These are phyloP conservation scores for Saccharata proteae DNA, from an alignment of 2,329 filamentous ascomycete genomes.

Conservation along the genomic window DNA sequence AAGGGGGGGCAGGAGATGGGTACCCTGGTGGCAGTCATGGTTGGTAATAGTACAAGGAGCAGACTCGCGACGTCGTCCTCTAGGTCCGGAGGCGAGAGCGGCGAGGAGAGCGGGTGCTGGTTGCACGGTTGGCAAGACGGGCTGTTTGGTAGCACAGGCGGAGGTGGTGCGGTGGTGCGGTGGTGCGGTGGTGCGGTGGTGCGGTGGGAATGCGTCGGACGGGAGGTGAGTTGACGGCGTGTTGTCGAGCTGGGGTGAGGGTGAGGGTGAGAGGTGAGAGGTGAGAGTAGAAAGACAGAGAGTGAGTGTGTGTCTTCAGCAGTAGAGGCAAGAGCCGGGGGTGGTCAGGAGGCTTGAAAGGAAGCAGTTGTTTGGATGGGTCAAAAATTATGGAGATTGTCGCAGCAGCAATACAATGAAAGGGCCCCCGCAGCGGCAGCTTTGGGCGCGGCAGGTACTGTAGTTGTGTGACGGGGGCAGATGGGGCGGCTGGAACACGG, in stretches of 20 bases:
- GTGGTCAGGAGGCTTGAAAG: slow-evolving; percentile 8
- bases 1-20: slow-evolving; percentile 10
- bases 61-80: too few species aligned
- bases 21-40: slow-evolving; percentile 30
- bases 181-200: slow-evolving; percentile 1
- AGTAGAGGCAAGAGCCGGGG: slow-evolving; percentile 5
- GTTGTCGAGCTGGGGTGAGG: slow-evolving; percentile 2
- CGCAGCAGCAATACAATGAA: slow-evolving; percentile 8
- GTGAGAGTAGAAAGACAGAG: too few species aligned
- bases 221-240: slow-evolving; percentile 1
- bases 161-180: background rate
- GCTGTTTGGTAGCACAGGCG: background rate
- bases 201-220: slow-evolving; percentile 3
- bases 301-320: too few species aligned
- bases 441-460: too few species aligned
- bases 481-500: too few species aligned
- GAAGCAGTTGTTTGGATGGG: slow-evolving; percentile 6
- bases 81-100: background rate
- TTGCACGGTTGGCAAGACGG: too few species aligned
- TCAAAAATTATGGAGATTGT: slow-evolving; percentile 10
- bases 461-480: too few species aligned
- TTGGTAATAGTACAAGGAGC: too few species aligned
- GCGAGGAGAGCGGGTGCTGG: slow-evolving; percentile 1
- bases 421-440: slow-evolving; percentile 9
- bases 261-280: too few species aligned